Base-by-base conservation (phyloP, 352 stramenopile genomes). In the Globisporangium echinulatum region DNA sequence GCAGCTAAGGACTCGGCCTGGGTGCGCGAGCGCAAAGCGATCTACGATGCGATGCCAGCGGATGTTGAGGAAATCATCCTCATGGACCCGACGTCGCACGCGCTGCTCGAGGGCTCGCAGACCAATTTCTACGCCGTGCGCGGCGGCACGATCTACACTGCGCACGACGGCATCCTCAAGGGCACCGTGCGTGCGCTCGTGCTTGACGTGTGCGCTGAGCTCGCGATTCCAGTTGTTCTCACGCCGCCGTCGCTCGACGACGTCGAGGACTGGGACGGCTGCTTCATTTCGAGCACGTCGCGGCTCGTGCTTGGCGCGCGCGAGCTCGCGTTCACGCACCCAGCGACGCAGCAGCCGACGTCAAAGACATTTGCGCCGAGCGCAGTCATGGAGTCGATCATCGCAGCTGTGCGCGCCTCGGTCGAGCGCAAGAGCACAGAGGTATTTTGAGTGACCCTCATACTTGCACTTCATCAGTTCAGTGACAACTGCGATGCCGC, bases 221-320 rank as follows among this genome's bases (percentile, higher is more conserved):
- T 77, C 39, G 67, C 43, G 2, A 89, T 92, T 51, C 70, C 78
- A 0, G 72, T 90, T 0, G 74, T 79, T 42, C 62, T 91, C 3
- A 56, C 64, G 13, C 75, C 84, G 38, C 84, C 84, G 7, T 64
- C 58, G 19, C 64, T 94, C 13, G 69, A 85, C 38, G 63, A 74
- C 9, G 64, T 90, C 1, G 70, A 82, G 14, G 58, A 70, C 46
- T 94, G 84, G 84, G 72, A 90, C 51, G 82, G 68, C 4, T 90
- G 82, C 55, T 94, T 94, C 59, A 86, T 94, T 58, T 90, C 84
- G 38, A 94, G 84, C 57, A 94, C 84, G 46, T 92, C 84, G 36
- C 81, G 84, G 4, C 61, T 94, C 43, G 79, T 92, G n/a, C 62
- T 94, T 9, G 77, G 77, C 47, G 77, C 78, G 2, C 53, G 64